Conservation (phyloP, 495 filamentous ascomycete genomes). For the Lasiosphaeris hirsuta region DNA sequence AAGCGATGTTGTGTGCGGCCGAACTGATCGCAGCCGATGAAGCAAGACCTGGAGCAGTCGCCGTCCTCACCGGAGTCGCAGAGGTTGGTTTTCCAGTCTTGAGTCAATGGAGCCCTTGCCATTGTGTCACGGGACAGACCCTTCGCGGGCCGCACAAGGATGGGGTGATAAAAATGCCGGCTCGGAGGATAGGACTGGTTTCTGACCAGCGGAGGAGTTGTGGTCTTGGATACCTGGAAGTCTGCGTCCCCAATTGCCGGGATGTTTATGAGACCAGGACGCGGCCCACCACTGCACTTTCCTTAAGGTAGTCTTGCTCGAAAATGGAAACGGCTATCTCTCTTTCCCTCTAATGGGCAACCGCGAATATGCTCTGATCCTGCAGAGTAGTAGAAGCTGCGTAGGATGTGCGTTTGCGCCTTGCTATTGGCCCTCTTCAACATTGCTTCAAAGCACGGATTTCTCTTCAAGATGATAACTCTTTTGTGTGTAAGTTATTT, state of each 20-base stretch:
- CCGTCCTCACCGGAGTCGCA: conserved; percentile 18
- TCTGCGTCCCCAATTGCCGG: background rate
- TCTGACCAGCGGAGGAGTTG: background rate
- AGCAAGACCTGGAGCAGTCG: conserved; percentile 23
- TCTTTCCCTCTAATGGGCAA: background rate
- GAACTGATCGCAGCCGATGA: conserved; percentile 23
- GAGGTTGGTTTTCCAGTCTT: conserved; percentile 20
- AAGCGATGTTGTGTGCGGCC: conserved; percentile 23
- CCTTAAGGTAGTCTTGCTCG: background rate
- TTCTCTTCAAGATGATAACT: no score
- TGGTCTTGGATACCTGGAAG: no score
- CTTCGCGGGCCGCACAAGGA: background rate
- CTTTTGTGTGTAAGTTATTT: no score
- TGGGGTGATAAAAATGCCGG: conserved; percentile 9
- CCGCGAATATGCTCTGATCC: no score
- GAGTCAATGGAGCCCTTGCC: background rate
- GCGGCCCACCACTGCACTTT: background rate
- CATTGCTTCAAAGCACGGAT: no score
- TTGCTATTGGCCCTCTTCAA: no score
- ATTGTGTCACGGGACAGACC: conserved; percentile 1
- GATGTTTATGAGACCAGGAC: background rate
- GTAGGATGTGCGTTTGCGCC: no score
- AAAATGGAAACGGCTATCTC: background rate
- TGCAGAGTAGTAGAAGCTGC: no score
- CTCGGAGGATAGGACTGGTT: conserved; percentile 2